Base-by-base conservation (phyloP, 1,284 basidiomycete species). In the Sphaerobolus stellatus region DNA sequence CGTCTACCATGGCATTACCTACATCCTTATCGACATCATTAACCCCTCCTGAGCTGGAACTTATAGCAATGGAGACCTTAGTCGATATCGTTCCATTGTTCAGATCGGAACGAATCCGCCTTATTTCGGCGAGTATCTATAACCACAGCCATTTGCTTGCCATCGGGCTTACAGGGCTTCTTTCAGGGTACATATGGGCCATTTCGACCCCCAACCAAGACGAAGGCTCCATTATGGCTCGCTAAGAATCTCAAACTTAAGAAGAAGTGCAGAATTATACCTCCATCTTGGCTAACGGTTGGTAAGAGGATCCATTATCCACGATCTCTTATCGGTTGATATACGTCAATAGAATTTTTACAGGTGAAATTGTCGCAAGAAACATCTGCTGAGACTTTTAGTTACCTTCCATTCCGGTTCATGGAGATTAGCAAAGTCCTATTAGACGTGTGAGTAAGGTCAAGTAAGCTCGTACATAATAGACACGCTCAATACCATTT, bases 241-340 rank as follows among this genome's bases (percentile, higher is more conserved):
- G 96, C 94, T 0, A 75, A 92, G 5, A 93, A 96, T 63, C 76
- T 99, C 52, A 98, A 98, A 71, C 72, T 88, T 61, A 97, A 97
- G 76, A 88, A 90, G 64, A 96, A 96, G 70, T 98, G 96, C 60
- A 83, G 92, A 61, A 90, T 99, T 43, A 79, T 98, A 5, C 79
- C 92, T 0, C 96, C 96, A 2, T 78, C 82, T 25, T 99, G 96
- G 96, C 76, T 99, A 28, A 83, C 77, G 53, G 81, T 90, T 48
- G 94, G 95, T 94, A 58, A 56, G 86, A 73, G 40, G 43, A n/a
- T 7, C 3, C 34, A 31, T 44, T 20, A 33, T 43, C 38, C 5
- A n/a, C 8, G 6, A 20, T 24, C 40, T n/a, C 7, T 6, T 8
- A 6, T 24, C 7, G 8, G n/a, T 8, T 20, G 40, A 20, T 43